Evolutionary conservation across 2,329 filamentous ascomycete species (phyloP), one percentile per base, ranked within the genome.

Genomic region (Aspergillus ustus): DNA sequence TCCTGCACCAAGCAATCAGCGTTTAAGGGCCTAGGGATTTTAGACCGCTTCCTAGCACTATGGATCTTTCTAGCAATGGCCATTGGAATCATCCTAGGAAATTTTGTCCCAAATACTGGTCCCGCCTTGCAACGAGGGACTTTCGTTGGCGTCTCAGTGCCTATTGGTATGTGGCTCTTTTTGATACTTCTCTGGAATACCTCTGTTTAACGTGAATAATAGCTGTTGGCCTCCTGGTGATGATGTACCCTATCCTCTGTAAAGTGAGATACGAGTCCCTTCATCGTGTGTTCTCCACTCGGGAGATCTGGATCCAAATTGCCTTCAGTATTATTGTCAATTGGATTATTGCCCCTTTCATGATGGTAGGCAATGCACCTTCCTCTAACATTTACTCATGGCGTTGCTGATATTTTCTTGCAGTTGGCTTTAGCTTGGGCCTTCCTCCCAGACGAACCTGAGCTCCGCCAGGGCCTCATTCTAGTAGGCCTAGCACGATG

Each of bases 181-280:
- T 50, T n/a, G 45, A 4, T 37, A 37, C 34, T 25, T 8, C 3
- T 37, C 50, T 20, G 52, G 50, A n/a, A 4, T 1, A 13, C 8
- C 34, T 15, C 9, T 9, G 29, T 51, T 15, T 19, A 17, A 20
- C 15, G 44, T 25, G 5, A 20, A 59, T n/a, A 20, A 20, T 51
- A 91, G 91, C 92, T 0, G 80, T 95, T 51, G 92, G 92, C 0
- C 79, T 96, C 0, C 82, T 96, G 1, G 88, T 95, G 48, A 96
- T 96, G 92, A 96, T 96, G 91, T 96, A 95, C 71, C 93, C 92
- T 0, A 96, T 96, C 62, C 81, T 96, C 0, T 96, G 91, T 83
- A 95, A 94, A 75, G 90, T 96, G 6, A 87, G 87, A 44, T 95
- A 87, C 75, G 92, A 96, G 73, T 85, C 86, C 0, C 78, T 96